Percentiles rank a stretch among this genome's conserved stretches.
phyloP scores from a whole-genome alignment of 225 moss, liverwort and hornwort genomes.

The Marchantia polymorpha region DNA sequence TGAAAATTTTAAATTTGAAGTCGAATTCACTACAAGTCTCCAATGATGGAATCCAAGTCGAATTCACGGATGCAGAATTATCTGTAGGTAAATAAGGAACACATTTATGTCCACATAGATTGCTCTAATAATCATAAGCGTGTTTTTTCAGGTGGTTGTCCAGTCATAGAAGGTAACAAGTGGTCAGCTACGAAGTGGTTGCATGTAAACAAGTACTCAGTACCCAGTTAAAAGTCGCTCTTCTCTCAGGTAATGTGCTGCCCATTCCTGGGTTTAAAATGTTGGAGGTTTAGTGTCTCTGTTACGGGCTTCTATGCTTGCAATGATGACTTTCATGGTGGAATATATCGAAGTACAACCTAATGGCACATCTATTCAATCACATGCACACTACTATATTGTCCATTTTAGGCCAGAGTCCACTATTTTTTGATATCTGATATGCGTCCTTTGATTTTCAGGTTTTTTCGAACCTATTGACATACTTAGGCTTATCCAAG shows the following conservation, averaged over 20 bases:
- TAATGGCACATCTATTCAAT: neutral
- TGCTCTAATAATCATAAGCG: neutral
- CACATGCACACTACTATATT: neutral
- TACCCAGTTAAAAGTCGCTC: conserved; percentile 27
- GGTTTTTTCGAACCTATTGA: neutral
- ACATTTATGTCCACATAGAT: neutral
- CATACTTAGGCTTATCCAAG: neutral
- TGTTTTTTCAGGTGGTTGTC: conserved; percentile 68
- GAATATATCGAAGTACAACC: too few species aligned
- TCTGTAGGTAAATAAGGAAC: neutral
- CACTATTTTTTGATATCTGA: neutral
- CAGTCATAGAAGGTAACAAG: conserved; percentile 81
- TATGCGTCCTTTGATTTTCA: neutral
- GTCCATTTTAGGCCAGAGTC: neutral
- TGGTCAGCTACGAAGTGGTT: conserved; percentile 99
- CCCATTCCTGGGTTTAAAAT: too few species aligned
- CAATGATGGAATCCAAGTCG: neutral
- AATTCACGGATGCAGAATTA: neutral
- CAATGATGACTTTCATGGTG: too few species aligned
- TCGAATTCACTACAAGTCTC: neutral
- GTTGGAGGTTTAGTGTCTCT: too few species aligned
- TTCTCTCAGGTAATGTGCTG: conserved; percentile 15
- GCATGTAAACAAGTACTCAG: conserved; percentile 70
- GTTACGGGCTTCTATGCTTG: too few species aligned
- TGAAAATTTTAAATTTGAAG: neutral